These are phyloP conservation scores for Leptosphaerulina australis DNA, from an alignment of 2,329 filamentous ascomycete genomes.

Conservation along the genomic window DNA sequence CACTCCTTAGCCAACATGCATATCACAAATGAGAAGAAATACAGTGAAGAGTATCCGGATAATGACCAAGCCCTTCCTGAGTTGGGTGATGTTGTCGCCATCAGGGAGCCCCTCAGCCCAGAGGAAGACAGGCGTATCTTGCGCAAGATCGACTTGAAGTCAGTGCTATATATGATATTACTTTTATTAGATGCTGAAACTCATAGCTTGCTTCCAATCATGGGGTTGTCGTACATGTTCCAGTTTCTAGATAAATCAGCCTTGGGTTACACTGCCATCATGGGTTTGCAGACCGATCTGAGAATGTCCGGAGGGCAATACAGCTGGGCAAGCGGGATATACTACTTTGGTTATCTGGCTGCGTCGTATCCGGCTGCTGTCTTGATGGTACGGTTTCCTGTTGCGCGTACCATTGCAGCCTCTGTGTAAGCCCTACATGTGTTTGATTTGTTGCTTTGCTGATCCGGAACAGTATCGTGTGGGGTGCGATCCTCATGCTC, in stretches of 20 bases:
- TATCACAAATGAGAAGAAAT: not conserved
- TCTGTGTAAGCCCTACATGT: conserved; percentile 11
- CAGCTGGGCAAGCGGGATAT: conserved; percentile 34
- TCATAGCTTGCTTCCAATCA: conserved; percentile 20
- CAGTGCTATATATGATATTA: not conserved
- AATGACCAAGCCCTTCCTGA: conserved; percentile 5
- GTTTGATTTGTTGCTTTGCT: conserved; percentile 18
- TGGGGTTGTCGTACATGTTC: conserved; percentile 25
- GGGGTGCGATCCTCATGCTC: conserved; percentile 55
- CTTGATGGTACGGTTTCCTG: conserved; percentile 59
- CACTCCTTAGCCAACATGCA: not conserved
- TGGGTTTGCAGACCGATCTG: conserved; percentile 27
- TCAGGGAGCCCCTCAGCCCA: conserved; percentile 2
- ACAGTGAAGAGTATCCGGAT: conserved; percentile 1
- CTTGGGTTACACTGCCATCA: conserved; percentile 28
- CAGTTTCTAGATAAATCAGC: conserved; percentile 30
- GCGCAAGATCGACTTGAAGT: conserved; percentile 12
- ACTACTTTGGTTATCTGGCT: conserved; percentile 40
- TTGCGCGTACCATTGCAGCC: conserved; percentile 52
- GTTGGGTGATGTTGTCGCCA: conserved; percentile 1
- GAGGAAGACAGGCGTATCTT: conserved; percentile 14
- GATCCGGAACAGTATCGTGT: conserved; percentile 32
- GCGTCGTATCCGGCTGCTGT: conserved; percentile 51
- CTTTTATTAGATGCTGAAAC: not conserved
- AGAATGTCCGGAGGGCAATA: conserved; percentile 28